Conservation (phyloP, 2,329 filamentous ascomycete genomes). For the Aureobasidium sp. region DNA sequence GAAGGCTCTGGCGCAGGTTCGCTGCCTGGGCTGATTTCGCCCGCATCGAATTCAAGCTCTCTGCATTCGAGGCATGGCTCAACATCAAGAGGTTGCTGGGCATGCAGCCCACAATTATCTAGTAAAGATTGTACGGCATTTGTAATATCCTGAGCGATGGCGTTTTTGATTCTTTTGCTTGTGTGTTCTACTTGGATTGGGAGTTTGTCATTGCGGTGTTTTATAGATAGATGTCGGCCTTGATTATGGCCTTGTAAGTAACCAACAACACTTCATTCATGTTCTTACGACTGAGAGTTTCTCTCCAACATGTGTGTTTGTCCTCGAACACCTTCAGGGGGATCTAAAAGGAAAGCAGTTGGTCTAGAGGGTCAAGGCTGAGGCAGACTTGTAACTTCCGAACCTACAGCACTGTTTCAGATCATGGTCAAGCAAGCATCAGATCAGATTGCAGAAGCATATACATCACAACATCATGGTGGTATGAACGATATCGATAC, state of each 20-base stretch:
- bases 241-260: not conserved
- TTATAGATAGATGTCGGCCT: slow-evolving; percentile 4
- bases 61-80: slow-evolving; percentile 52
- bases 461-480: too few species aligned
- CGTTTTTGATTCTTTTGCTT: not conserved
- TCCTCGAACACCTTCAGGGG: not conserved
- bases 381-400: not conserved
- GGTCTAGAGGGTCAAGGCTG: not conserved
- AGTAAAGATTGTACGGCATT: slow-evolving; percentile 4
- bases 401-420: not conserved
- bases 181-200: not conserved
- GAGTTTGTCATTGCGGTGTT: not conserved
- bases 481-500: not conserved
- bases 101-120: slow-evolving; percentile 9
- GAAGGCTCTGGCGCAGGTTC: slow-evolving; percentile 46
- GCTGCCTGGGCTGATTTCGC: slow-evolving; percentile 48
- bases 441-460: not conserved
- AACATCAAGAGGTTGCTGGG: slow-evolving; percentile 45
- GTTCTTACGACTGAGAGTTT: not conserved
- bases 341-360: not conserved
- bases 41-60: slow-evolving; percentile 51
- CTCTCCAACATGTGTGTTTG: not conserved
- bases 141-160: slow-evolving; percentile 5
- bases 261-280: not conserved
- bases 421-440: not conserved